Percentiles rank a stretch among this genome's conserved stretches.
phyloP scores from a whole-genome alignment of 2,329 filamentous ascomycete genomes.

The Aspergillus novofumigatus region DNA sequence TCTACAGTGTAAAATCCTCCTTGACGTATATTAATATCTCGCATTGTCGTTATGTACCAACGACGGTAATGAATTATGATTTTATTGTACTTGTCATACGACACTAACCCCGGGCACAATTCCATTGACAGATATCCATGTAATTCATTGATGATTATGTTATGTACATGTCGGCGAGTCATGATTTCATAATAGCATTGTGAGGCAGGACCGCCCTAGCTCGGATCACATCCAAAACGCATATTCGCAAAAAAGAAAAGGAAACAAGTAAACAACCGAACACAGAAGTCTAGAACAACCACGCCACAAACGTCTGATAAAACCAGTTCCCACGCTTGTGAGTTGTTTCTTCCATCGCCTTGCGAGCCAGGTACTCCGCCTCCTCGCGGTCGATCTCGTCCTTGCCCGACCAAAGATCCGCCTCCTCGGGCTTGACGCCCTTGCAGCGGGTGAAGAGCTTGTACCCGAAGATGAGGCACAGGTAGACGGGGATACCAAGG shows the following conservation, averaged over 20 bases:
- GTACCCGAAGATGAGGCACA: constrained; percentile 65
- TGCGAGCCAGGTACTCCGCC: constrained; percentile 60
- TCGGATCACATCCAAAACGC: neutral
- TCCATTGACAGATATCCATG: neutral
- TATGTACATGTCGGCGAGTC: neutral
- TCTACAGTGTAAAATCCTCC: neutral
- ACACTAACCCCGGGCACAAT: neutral
- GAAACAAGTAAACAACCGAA: neutral
- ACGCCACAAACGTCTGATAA: constrained; percentile 56
- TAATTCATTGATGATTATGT: neutral
- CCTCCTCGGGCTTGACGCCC: constrained; percentile 54
- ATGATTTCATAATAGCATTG: neutral
- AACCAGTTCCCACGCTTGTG: constrained; percentile 46
- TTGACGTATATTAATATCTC: neutral
- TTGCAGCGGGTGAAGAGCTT: constrained; percentile 55
- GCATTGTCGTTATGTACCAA: neutral
- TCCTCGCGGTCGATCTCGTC: constrained; percentile 70
- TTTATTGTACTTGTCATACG: neutral
- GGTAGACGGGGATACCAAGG: constrained; percentile 70
- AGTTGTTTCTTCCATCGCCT: constrained; percentile 42
- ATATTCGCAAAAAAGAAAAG: neutral
- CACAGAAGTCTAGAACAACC: constrained; percentile 51
- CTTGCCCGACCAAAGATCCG: constrained; percentile 70
- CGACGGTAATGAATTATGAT: neutral
- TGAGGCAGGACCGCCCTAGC: neutral